phyloP scores from a whole-genome alignment of 371 early-diverging fungal species.

The Haplosporangium sp. region DNA sequence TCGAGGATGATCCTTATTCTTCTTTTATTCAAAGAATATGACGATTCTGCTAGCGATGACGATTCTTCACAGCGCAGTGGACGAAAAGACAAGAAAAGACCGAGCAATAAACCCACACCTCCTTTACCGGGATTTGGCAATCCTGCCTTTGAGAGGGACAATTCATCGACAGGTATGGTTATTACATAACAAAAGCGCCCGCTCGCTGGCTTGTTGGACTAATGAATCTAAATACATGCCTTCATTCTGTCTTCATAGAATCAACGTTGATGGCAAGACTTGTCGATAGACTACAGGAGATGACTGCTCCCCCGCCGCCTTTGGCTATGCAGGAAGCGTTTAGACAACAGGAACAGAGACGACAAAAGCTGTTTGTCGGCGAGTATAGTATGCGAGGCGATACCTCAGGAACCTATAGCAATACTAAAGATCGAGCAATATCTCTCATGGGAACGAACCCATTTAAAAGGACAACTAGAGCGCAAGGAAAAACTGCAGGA shows the following conservation, averaged over 20 bases:
- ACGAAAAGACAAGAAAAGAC: slow-evolving; percentile 3
- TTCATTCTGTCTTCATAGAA: slow-evolving; percentile 1
- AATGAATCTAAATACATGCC: background rate
- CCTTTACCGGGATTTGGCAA: slow-evolving; percentile 51
- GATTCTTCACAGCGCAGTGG: background rate
- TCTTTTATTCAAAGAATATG: slow-evolving; percentile 29
- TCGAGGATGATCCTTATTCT: background rate
- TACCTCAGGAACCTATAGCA: background rate
- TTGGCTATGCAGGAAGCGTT: slow-evolving; percentile 41
- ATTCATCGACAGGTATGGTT: slow-evolving; percentile 12
- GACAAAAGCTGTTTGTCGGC: slow-evolving; percentile 51
- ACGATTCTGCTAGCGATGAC: slow-evolving; percentile 39
- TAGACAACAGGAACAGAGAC: slow-evolving; percentile 45
- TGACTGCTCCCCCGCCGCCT: slow-evolving; percentile 50
- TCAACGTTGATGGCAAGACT: slow-evolving; percentile 38
- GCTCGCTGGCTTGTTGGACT: background rate
- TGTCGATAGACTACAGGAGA: slow-evolving; percentile 42
- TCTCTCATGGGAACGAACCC: slow-evolving; percentile 44
- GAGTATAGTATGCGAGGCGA: slow-evolving; percentile 42
- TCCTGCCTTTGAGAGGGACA: slow-evolving; percentile 31
- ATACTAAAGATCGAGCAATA: slow-evolving; percentile 11
- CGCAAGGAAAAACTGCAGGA: slow-evolving; percentile 31
- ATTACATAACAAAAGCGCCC: background rate
- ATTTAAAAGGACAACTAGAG: slow-evolving; percentile 25
- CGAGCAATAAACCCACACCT: slow-evolving; percentile 15